These are phyloP conservation scores for Candida fluviatilis DNA, from an alignment of 805 yeast genomes.

Conservation along the genomic window DNA sequence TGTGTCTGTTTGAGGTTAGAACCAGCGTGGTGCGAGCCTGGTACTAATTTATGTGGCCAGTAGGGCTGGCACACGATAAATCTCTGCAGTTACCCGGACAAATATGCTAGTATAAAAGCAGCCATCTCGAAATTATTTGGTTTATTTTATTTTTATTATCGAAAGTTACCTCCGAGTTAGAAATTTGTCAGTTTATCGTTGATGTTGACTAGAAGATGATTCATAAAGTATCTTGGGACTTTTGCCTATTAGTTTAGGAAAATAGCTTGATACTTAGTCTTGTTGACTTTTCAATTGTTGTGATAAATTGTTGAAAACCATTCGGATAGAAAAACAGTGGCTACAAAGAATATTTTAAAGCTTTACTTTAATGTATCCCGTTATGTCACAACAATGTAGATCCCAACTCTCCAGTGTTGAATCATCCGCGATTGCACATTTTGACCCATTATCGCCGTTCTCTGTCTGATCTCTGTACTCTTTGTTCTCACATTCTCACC, in stretches of 20 bases:
- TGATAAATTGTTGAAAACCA: conserved; percentile 23
- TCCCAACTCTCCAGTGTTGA: background rate
- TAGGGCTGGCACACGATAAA: background rate
- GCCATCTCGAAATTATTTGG: conserved; percentile 4
- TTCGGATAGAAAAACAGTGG: conserved; percentile 39
- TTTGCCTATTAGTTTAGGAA: conserved; percentile 42
- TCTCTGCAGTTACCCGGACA: conserved; percentile 16
- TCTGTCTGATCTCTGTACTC: too few relatives aligned
- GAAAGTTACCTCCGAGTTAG: conserved; percentile 39
- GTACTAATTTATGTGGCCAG: too few relatives aligned
- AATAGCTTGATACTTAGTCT: conserved; percentile 10
- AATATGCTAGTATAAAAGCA: conserved; percentile 1
- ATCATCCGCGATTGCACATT: too few relatives aligned
- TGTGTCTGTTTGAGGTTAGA: too few relatives aligned
- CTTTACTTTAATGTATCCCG: conserved; percentile 41
- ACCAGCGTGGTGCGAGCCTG: too few relatives aligned
- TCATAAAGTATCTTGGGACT: conserved; percentile 8
- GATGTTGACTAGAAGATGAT: conserved; percentile 1
- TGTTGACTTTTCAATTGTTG: conserved; percentile 11
- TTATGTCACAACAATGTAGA: conserved; percentile 35
- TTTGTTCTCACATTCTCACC: too few relatives aligned
- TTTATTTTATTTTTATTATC: conserved; percentile 14
- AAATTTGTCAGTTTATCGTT: conserved; percentile 24
- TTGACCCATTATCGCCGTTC: too few relatives aligned
- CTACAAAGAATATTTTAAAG: conserved; percentile 38